These are phyloP conservation scores for Anisodus acutangulus DNA, from an alignment of 257 asterid species.

Conservation along the genomic window DNA sequence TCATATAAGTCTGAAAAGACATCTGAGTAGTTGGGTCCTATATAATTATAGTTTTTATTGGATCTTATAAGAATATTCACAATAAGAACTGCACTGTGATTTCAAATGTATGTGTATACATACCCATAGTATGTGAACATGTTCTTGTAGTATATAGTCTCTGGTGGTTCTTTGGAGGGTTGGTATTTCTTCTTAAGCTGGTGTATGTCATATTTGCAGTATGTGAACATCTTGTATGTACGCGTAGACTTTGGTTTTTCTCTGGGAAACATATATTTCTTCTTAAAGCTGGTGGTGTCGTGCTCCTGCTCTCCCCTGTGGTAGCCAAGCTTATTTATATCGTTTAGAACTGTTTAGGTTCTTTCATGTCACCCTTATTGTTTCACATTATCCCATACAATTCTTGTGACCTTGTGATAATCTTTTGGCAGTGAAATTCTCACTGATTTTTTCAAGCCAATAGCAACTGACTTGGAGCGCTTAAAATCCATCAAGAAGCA, in stretches of 20 bases:
- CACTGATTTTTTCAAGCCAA: slow-evolving; percentile 83
- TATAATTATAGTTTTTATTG: not conserved
- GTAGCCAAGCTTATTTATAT: not conserved
- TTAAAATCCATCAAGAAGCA: slow-evolving; percentile 86
- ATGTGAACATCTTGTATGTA: not conserved
- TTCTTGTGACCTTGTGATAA: not conserved
- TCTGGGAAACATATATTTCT: not conserved
- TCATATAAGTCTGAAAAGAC: not conserved
- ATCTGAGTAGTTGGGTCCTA: not conserved
- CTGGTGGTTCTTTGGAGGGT: slow-evolving; percentile 7
- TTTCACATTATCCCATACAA: slow-evolving; percentile 26
- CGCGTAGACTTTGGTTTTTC: not conserved
- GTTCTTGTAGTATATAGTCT: slow-evolving; percentile 22
- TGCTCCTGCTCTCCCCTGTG: not conserved
- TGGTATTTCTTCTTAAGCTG: slow-evolving; percentile 20
- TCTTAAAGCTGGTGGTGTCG: slow-evolving; percentile 7
- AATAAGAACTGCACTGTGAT: not conserved
- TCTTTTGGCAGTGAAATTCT: slow-evolving; percentile 74
- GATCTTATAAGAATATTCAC: not conserved
- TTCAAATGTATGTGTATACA: not conserved
- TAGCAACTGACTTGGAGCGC: slow-evolving; percentile 78
- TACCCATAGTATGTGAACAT: not conserved
- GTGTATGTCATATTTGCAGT: not conserved
- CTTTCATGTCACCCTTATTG: slow-evolving; percentile 1
- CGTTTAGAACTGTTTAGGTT: not conserved